phyloP scores from a whole-genome alignment of 805 yeast genomes.

The Candida montana region DNA sequence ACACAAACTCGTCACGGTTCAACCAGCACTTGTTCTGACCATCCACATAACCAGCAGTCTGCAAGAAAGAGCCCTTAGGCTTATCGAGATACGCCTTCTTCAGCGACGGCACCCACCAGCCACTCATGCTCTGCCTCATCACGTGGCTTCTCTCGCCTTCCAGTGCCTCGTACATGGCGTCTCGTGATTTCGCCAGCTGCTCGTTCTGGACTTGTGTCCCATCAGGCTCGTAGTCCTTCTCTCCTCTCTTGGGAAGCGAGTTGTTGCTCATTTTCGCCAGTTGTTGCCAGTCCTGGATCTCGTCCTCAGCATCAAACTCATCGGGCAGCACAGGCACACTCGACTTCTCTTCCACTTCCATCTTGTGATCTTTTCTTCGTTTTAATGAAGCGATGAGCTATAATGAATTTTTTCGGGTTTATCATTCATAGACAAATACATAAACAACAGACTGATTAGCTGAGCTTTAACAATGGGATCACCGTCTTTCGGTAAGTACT shows the following conservation, averaged over 20 bases:
- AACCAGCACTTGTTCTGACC: constrained; percentile 45
- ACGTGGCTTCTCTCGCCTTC: constrained; percentile 41
- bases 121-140: constrained; percentile 42
- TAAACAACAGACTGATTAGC: too few species aligned
- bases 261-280: constrained; percentile 24
- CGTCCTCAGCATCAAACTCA: constrained; percentile 32
- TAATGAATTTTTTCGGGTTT: not conserved
- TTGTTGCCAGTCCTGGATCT: constrained; percentile 50
- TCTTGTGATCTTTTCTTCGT: not conserved
- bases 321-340: not conserved
- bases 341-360: not conserved
- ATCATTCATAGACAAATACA: not conserved
- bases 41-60: constrained; percentile 63
- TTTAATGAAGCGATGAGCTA: not conserved
- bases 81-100: constrained; percentile 34
- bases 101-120: constrained; percentile 40
- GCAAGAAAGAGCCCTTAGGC: constrained; percentile 71
- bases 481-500: constrained; percentile 10
- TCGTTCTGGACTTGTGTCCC: constrained; percentile 51
- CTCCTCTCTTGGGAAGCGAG: constrained; percentile 63
- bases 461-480: constrained; percentile 5
- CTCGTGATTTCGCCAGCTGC: constrained; percentile 47
- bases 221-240: constrained; percentile 82
- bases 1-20: constrained; percentile 63
- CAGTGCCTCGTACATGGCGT: constrained; percentile 71